Conservation (phyloP, 1,284 basidiomycete genomes). For the Malassezia yamatoensis region DNA sequence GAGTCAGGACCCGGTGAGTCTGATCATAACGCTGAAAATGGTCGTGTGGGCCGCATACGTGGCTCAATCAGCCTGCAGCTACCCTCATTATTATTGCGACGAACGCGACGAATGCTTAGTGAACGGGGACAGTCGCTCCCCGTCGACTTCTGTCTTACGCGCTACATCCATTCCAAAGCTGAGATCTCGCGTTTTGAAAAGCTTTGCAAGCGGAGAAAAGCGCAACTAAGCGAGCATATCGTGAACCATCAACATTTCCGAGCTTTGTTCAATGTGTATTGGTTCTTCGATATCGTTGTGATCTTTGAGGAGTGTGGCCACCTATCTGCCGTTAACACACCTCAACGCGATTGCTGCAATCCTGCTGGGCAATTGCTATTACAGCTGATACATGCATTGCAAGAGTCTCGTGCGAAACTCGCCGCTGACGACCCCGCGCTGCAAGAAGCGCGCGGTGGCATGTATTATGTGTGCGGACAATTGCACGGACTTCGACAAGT, state of each 20-base stretch:
- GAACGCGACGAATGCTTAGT: constrained; percentile 6
- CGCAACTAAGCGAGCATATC: not conserved
- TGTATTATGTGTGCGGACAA: constrained; percentile 10
- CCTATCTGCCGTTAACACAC: not conserved
- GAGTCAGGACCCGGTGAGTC: not conserved
- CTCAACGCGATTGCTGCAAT: not conserved
- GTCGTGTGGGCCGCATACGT: constrained; percentile 2
- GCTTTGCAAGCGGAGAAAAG: not conserved
- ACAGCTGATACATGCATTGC: not conserved
- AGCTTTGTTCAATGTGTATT: constrained; percentile 1
- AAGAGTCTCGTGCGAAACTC: not conserved
- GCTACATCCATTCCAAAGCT: constrained; percentile 3
- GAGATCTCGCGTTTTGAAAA: not conserved
- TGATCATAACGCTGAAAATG: not conserved
- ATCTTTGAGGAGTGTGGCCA: constrained; percentile 9
- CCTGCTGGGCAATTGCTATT: constrained; percentile 9
- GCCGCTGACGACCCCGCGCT: not conserved
- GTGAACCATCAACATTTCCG: not conserved
- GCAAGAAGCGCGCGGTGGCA: not conserved
- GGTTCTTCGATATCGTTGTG: constrained; percentile 15
- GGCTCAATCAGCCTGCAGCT: constrained; percentile 15
- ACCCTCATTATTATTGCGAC: constrained; percentile 12
- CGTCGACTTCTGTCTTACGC: not conserved
- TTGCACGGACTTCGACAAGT: constrained; percentile 1
- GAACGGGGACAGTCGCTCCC: not conserved